Evolutionary conservation across 2,329 filamentous ascomycete genomes (phyloP), one percentile per base, ranked within the genome.

Genomic region (Bimuria novae-zelandiae): DNA sequence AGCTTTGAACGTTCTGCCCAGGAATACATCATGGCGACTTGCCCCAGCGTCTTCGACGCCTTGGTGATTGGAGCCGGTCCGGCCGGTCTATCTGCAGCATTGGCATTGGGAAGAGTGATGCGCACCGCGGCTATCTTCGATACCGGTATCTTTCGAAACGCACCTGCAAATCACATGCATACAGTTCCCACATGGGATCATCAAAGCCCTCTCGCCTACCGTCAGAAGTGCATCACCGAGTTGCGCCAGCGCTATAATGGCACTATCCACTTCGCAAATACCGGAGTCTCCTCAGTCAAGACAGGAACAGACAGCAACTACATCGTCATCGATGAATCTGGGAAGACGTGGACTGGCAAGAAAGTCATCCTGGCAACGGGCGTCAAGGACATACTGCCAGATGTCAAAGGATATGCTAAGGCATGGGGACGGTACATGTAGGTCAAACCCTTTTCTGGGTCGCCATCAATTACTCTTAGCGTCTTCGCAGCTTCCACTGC

Each of bases 351-450:
- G 61, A 62, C 66, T 5, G 81, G 80, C 0, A 72, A 73, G 41
- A 84, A 81, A 49, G 52, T 86, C 0, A 76, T 82, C 0, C 63
- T 86, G 1, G 82, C 80, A 0, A 80, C 69, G 0, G 83, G 84
- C 0, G 71, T 81, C 1, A 65, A 61, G 23, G 83, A 86, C 56
- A 56, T 80, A 0, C 60, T 78, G 35, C 78, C 78, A 0, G 71
- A 78, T 19, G 78, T 83, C 16, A 16, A 46, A 2, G 82, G 83
- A 0, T 85, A 47, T 37, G 44, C 3, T 8, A 22, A 53, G 36
- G 35, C 29, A 14, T 53, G 51, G 51, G 30, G 29, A 19, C 33
- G 33, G 12, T 27, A 17, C 21, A 50, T 50, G 47, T 50, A 42
- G 16, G 37, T 4, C 4, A 17, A n/a, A 23, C 16, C 5, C 12